Percentiles rank a stretch among this genome's conserved stretches.
Evolutionary conservation across 2,329 filamentous ascomycete species (phyloP).

Genomic region (Bipolaris gigantea): DNA sequence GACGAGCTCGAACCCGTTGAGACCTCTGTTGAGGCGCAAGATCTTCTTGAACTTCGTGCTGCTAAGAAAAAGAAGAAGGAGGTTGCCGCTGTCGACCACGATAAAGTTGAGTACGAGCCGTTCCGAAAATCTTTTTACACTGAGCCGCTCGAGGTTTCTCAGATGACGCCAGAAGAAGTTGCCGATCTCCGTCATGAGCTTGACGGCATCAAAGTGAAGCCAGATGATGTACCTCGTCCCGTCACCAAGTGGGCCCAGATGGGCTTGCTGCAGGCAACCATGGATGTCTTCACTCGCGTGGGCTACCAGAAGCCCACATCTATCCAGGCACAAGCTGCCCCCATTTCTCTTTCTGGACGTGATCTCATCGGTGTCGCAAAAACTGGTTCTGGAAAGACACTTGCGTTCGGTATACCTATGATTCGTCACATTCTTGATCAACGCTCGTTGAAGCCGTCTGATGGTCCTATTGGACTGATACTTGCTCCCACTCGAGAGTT

Average conservation of each 20-base stretch:
- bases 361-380: constrained; percentile 97
- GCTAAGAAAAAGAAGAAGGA: constrained; percentile 89
- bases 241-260: constrained; percentile 97
- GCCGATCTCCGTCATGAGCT: constrained; percentile 80
- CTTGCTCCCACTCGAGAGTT: constrained; percentile 95
- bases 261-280: constrained; percentile 80
- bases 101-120: constrained; percentile 79
- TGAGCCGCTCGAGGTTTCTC: constrained; percentile 79
- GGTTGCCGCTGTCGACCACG: constrained; percentile 83
- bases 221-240: constrained; percentile 82
- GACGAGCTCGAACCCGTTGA: constrained; percentile 74
- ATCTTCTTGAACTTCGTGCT: constrained; percentile 54
- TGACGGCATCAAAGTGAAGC: constrained; percentile 85
- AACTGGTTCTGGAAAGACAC: constrained; percentile 95
- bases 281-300: constrained; percentile 80
- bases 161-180: constrained; percentile 83
- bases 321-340: constrained; percentile 93
- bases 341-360: constrained; percentile 91
- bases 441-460: constrained; percentile 73
- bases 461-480: constrained; percentile 85
- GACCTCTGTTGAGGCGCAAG: constrained; percentile 64
- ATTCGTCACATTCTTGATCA: constrained; percentile 98
- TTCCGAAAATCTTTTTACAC: constrained; percentile 96
- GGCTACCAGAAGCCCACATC: constrained; percentile 88
- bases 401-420: constrained; percentile 94